Conservation (phyloP, 352 stramenopile species). For the Pythium coloratum region DNA sequence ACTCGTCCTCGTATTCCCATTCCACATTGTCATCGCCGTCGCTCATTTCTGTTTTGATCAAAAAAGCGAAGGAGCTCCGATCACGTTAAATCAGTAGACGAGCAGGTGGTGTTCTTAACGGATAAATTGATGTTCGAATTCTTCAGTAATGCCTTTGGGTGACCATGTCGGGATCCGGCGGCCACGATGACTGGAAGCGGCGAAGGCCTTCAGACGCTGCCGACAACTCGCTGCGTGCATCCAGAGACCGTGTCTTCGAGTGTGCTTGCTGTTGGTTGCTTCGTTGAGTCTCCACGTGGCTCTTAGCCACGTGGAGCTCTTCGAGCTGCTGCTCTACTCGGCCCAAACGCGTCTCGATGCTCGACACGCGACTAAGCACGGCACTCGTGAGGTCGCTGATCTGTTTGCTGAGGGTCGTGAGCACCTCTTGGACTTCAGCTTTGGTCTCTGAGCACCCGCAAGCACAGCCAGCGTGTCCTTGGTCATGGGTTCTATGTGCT, state of each 20-base stretch:
- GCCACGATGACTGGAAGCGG: conserved; percentile 8
- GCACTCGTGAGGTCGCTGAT: conserved; percentile 31
- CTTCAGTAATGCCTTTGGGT: neutral
- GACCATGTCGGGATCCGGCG: conserved; percentile 3
- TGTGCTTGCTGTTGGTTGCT: neutral
- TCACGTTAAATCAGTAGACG: neutral
- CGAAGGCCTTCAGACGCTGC: neutral
- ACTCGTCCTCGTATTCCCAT: conserved; percentile 30
- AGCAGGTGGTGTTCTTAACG: neutral
- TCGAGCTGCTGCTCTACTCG: conserved; percentile 24
- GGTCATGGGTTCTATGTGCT: neutral
- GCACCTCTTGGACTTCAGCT: conserved; percentile 26
- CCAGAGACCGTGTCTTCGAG: neutral
- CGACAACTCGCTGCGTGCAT: neutral
- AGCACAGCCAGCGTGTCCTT: neutral
- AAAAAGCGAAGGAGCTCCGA: neutral
- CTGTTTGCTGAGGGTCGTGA: conserved; percentile 26
- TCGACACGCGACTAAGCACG: conserved; percentile 24
- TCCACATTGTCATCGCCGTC: conserved; percentile 25
- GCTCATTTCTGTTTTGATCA: conserved; percentile 9
- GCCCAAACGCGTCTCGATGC: conserved; percentile 21
- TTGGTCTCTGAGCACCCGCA: conserved; percentile 22
- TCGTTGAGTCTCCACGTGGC: neutral
- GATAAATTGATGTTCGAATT: neutral
- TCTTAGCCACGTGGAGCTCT: conserved; percentile 5